Conservation (phyloP, 75 land plant species). For the Sequoiadendron giganteum region DNA sequence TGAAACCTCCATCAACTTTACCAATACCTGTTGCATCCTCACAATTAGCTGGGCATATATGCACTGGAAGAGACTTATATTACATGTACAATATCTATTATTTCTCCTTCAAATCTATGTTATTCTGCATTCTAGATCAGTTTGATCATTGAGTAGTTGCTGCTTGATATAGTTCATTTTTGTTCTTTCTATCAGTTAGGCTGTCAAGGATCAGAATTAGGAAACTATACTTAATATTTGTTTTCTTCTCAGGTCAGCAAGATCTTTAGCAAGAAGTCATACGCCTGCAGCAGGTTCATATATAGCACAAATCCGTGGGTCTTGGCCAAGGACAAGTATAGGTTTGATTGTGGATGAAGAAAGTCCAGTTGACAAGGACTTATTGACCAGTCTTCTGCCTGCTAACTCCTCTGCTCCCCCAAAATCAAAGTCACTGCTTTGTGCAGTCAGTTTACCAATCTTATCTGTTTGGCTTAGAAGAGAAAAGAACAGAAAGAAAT, state of each 20-base stretch:
- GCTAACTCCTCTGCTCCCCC: neutral
- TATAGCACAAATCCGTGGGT: neutral
- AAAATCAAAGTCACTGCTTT: neutral
- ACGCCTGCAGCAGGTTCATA: conserved; percentile 2
- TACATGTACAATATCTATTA: neutral
- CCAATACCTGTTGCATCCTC: conserved; percentile 6
- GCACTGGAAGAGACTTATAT: neutral
- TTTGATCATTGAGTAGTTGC: neutral
- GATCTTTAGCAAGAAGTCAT: neutral
- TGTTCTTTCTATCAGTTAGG: neutral
- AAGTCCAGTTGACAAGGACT: neutral
- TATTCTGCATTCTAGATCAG: neutral
- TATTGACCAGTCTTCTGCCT: neutral
- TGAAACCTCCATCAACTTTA: neutral
- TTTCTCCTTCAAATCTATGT: neutral
- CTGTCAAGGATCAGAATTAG: neutral
- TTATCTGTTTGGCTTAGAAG: neutral
- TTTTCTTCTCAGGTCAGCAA: neutral
- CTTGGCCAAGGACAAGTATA: conserved; percentile 1
- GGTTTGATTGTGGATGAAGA: neutral
- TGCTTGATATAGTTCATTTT: neutral
- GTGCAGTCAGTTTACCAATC: neutral
- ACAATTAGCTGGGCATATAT: neutral
- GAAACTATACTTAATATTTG: neutral
- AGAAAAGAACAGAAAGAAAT: neutral